Evolutionary conservation across 2,329 filamentous ascomycete genomes (phyloP).

Genomic region (Purpureocillium lavendulum): DNA sequence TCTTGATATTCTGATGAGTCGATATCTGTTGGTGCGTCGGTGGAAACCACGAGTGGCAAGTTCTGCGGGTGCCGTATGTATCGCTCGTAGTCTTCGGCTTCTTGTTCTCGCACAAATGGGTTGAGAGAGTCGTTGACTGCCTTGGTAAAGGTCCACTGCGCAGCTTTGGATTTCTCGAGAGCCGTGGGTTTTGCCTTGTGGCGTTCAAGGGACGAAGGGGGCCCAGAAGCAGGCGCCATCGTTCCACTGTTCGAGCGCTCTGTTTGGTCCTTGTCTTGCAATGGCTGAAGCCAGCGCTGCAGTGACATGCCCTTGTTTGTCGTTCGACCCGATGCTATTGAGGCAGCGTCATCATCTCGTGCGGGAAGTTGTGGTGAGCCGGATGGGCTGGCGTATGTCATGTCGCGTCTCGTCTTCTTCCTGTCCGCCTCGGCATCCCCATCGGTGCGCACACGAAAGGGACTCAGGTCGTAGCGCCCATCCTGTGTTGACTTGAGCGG

Average conservation of each 20-base stretch:
- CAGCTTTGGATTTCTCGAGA: constrained; percentile 70
- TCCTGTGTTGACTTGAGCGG: constrained; percentile 65
- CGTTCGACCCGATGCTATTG: constrained; percentile 27
- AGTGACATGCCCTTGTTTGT: constrained; percentile 42
- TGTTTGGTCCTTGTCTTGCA: constrained; percentile 23
- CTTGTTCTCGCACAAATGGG: constrained; percentile 66
- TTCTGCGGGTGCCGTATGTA: constrained; percentile 88
- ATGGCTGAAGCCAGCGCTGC: constrained; percentile 53
- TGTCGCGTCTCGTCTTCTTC: constrained; percentile 57
- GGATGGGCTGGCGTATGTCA: constrained; percentile 59
- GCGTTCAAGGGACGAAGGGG: neutral
- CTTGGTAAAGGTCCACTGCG: constrained; percentile 82
- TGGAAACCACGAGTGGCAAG: constrained; percentile 72
- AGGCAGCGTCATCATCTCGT: constrained; percentile 32
- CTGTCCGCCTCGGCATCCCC: constrained; percentile 51
- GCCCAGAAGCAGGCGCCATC: neutral
- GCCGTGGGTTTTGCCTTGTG: constrained; percentile 45
- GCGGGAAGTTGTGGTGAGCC: constrained; percentile 20
- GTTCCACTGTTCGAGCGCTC: neutral
- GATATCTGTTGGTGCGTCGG: constrained; percentile 52
- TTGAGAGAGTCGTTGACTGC: constrained; percentile 81
- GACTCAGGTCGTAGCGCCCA: constrained; percentile 74
- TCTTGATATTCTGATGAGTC: constrained; percentile 65
- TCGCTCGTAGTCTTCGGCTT: constrained; percentile 77
- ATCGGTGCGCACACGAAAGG: constrained; percentile 71